Base-by-base conservation (phyloP, 2,329 filamentous ascomycete genomes). In the Colletotrichum horii region DNA sequence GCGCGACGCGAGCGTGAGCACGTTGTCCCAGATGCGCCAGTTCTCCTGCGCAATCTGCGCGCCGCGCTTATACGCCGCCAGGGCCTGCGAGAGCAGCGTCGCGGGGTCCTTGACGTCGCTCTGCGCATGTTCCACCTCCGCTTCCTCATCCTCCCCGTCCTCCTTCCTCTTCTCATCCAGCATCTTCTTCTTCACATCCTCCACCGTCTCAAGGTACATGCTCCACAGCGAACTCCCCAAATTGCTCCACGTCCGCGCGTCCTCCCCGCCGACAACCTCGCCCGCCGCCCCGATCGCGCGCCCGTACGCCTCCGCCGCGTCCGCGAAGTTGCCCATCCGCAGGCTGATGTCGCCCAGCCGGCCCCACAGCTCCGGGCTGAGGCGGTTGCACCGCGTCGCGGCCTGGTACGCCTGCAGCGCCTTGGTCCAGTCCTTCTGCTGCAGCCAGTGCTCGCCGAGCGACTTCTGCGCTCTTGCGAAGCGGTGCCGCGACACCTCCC, bases 21-120 rank as follows among this genome's bases (percentile, higher is more conserved):
- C 94, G 80, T 99, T 99, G 82, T 98, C 95, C 96, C 96, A 98
- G 83, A 99, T 98, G 79, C 95, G 93, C 90, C 94, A 95, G 85
- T 96, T 96, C 79, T 96, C 93, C 83, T 95, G 91, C 66, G 97
- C 95, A 28, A 98, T 91, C 6, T 91, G 90, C 1, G 96, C 95
- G 12, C 96, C 97, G 77, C 94, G 94, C 82, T 98, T 97, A 84
- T 98, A 95, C 0, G 97, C 96, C 8, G 91, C 88, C 1, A 99
- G 90, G 0, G 97, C 93, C 81, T 98, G 95, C 1, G 90, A 87
- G 3, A 96, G 90, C 69, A 95, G 88, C 64, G 89, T 89, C 43
- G 91, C 88, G 0, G 92, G 91, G 77, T 93, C 90, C 34, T 79
- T 82, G 8, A 79, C 71, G 48, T 79, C 78, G 6, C 43, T 75